Evolutionary conservation across 805 yeast species (phyloP).

Genomic region (Kodamaea kaohsiungensis): DNA sequence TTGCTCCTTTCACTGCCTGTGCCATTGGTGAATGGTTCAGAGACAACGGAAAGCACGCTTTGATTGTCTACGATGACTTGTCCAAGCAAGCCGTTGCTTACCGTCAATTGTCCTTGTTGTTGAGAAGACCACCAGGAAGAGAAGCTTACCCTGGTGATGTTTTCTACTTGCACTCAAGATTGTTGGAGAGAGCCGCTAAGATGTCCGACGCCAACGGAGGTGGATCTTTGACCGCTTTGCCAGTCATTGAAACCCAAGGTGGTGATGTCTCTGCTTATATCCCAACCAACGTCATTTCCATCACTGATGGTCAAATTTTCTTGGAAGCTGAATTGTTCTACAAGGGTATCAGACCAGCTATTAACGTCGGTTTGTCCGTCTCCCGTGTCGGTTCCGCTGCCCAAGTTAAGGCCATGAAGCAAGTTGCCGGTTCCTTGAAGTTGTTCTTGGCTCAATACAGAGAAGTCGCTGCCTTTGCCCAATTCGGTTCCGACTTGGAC

Average conservation of each 20-base stretch:
- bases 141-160: conserved; percentile 98
- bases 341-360: conserved; percentile 99
- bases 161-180: conserved; percentile 92
- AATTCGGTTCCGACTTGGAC: conserved; percentile 99
- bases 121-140: conserved; percentile 97
- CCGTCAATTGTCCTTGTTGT: conserved; percentile 97
- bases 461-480: conserved; percentile 99
- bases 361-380: conserved; percentile 99
- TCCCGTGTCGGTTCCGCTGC: conserved; percentile 99
- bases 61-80: conserved; percentile 96
- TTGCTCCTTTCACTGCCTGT: conserved; percentile 99
- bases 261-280: conserved; percentile 98
- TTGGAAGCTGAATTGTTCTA: conserved; percentile 99
- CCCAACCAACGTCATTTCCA: conserved; percentile 97
- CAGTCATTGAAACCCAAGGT: conserved; percentile 98
- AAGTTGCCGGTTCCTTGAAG: conserved; percentile 99
- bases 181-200: conserved; percentile 97
- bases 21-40: conserved; percentile 99
- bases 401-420: conserved; percentile 99
- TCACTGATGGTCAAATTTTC: conserved; percentile 97
- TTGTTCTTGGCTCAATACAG: conserved; percentile 99
- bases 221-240: conserved; percentile 95
- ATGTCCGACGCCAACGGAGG: conserved; percentile 86
- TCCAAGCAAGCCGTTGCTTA: conserved; percentile 99
- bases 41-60: conserved; percentile 98